A percentile compares a stretch with the other conserved stretches of the same genome.
These are phyloP conservation scores for Trichoderma koningii DNA, from an alignment of 2,329 filamentous ascomycete genomes.

Conservation along the genomic window DNA sequence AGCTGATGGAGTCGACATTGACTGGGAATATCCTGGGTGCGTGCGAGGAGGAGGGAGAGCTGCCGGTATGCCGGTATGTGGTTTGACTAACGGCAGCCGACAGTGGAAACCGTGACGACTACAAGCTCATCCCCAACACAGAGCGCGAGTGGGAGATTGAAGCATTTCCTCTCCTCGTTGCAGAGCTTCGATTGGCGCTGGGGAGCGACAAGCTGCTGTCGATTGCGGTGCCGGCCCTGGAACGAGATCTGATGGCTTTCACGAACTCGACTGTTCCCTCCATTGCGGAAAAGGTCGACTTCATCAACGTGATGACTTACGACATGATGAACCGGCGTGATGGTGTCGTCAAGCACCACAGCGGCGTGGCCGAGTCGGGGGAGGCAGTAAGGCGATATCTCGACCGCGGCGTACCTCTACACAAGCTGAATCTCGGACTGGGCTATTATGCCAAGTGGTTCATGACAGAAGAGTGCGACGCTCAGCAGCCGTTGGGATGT, in stretches of 20 bases:
- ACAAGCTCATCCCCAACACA: conserved; percentile 64
- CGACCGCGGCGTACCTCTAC: conserved; percentile 51
- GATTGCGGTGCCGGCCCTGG: conserved; percentile 66
- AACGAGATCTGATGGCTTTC: conserved; percentile 68
- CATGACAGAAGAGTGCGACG: conserved; percentile 49
- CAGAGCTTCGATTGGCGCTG: conserved; percentile 59
- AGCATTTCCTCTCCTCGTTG: conserved; percentile 63
- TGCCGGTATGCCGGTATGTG: background rate
- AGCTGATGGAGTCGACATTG: conserved; percentile 66
- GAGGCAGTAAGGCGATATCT: conserved; percentile 62
- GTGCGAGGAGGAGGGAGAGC: conserved; percentile 5
- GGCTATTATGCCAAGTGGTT: conserved; percentile 71
- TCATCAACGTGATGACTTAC: conserved; percentile 70
- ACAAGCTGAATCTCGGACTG: conserved; percentile 63
- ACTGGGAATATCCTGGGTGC: conserved; percentile 65
- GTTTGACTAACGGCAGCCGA: background rate
- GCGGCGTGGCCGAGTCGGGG: conserved; percentile 58
- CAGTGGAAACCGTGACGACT: conserved; percentile 69
- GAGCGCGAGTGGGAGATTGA: conserved; percentile 62
- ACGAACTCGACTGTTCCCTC: conserved; percentile 58
- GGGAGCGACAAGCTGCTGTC: conserved; percentile 62
- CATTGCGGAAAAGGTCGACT: conserved; percentile 63
- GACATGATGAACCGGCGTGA: conserved; percentile 72
- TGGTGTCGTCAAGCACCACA: conserved; percentile 64
- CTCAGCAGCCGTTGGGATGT: conserved; percentile 53